Base-by-base conservation (phyloP, 805 yeast genomes). In the Schwanniomyces pseudopolymorphus region DNA sequence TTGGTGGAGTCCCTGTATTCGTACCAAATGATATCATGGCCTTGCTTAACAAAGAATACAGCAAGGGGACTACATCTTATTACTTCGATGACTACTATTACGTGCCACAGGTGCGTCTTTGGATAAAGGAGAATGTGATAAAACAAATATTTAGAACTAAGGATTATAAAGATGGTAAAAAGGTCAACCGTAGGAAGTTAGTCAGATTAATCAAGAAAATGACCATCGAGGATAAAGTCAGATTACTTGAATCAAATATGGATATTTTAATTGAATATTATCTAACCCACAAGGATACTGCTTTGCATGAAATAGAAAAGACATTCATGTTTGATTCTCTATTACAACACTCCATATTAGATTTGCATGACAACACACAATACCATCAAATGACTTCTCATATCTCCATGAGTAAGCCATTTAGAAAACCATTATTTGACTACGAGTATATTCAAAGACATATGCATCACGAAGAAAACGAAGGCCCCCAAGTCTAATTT, bases 1-100 rank as follows among this genome's bases (percentile, higher is more conserved):
- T 79, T 56, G 88, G 85, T 52, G 85, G 87, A 2, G 79, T 57
- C 14, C 67, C 67, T 13, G 63, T 62, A 1, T 64, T 52, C 42
- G 56, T 63, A 14, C 68, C 68, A 3, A 59, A 61, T 47, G 63
- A 59, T 46, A 55, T 63, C 33, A 50, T 56, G 53, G 50, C 59
- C 8, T 59, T 63, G 55, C 54, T 64, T 43, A 58, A 61, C 22
- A 56, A 55, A 20, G 68, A 63, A 47, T 63, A 63, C 44, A 43
- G 54, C 6, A 43, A 52, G 20, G 64, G 65, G 16, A 58, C 64
- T 13, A 56, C 54, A n/a, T 50, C 55, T 13, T 56, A 47, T 47
- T 45, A 48, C 20, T 57, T 42, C 39, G 50, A 51, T 20, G 64
- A 55, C 6, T 61, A 53, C 44, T 61, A 53, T 48, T 63, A 53